phyloP scores from a whole-genome alignment of 1,139 yeast species.

The Saccharomycopsis hybrid region DNA sequence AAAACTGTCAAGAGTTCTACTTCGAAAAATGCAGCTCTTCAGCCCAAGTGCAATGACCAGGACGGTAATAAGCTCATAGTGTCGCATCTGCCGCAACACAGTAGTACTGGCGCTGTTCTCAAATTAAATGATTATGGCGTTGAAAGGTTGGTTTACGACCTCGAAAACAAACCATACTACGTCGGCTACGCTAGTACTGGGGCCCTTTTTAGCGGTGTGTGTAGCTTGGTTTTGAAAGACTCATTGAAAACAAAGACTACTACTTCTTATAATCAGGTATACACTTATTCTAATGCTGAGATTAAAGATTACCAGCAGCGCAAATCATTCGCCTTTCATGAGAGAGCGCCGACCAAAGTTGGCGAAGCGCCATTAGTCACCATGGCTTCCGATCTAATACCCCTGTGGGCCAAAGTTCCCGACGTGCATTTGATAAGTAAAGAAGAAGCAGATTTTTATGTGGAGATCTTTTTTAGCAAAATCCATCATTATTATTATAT shows the following conservation, averaged over 20 bases:
- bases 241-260: conserved; percentile 26
- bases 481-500: conserved; percentile 38
- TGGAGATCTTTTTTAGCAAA: conserved; percentile 33
- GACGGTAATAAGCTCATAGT: too few species aligned
- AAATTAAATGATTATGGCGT: conserved; percentile 24
- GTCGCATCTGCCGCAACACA: too few species aligned
- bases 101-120: too few species aligned
- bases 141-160: conserved; percentile 34
- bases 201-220: conserved; percentile 33
- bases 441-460: conserved; percentile 32
- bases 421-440: conserved; percentile 23
- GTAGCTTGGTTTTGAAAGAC: conserved; percentile 34
- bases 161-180: conserved; percentile 37
- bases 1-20: too few species aligned
- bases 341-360: neutral
- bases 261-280: conserved; percentile 24
- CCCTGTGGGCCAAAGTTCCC: conserved; percentile 13
- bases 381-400: conserved; percentile 12
- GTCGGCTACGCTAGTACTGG: conserved; percentile 39
- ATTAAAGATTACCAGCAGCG: too few species aligned
- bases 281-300: neutral
- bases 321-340: too few species aligned
- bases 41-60: too few species aligned
- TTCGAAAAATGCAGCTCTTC: too few species aligned
- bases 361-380: conserved; percentile 11